These are phyloP conservation scores for Cordyceps farinosa DNA, from an alignment of 2,329 filamentous ascomycete species.

Conservation along the genomic window DNA sequence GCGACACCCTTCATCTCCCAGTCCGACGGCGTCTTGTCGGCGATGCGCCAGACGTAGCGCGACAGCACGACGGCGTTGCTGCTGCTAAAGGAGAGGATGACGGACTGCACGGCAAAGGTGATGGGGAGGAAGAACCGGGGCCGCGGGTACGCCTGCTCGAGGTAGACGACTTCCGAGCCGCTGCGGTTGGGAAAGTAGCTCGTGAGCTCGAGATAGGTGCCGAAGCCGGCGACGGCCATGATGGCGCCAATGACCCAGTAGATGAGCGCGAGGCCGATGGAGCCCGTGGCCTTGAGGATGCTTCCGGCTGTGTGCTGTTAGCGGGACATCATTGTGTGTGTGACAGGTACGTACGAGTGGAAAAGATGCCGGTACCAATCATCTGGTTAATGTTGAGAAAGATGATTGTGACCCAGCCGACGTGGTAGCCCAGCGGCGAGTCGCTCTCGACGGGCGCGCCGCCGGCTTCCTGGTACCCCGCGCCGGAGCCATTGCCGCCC, in stretches of 20 bases:
- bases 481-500: conserved; percentile 47
- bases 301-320: conserved; percentile 43
- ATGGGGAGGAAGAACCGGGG: conserved; percentile 63
- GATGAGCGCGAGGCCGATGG: conserved; percentile 58
- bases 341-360: conserved; percentile 49
- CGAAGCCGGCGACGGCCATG: conserved; percentile 52
- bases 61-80: conserved; percentile 64
- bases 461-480: conserved; percentile 57
- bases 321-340: background rate
- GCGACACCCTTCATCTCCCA: conserved; percentile 68
- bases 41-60: conserved; percentile 59
- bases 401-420: conserved; percentile 53
- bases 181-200: conserved; percentile 65
- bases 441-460: conserved; percentile 58
- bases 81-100: conserved; percentile 62
- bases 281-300: conserved; percentile 58
- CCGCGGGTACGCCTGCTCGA: conserved; percentile 64
- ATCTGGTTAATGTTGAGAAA: conserved; percentile 61
- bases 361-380: conserved; percentile 63
- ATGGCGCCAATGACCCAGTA: conserved; percentile 63
- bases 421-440: conserved; percentile 58
- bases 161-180: conserved; percentile 63
- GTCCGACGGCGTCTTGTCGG: conserved; percentile 44
- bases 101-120: conserved; percentile 60
- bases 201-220: conserved; percentile 61